phyloP scores from a whole-genome alignment of 2,329 filamentous ascomycete species.

The Xylaria arbuscula region DNA sequence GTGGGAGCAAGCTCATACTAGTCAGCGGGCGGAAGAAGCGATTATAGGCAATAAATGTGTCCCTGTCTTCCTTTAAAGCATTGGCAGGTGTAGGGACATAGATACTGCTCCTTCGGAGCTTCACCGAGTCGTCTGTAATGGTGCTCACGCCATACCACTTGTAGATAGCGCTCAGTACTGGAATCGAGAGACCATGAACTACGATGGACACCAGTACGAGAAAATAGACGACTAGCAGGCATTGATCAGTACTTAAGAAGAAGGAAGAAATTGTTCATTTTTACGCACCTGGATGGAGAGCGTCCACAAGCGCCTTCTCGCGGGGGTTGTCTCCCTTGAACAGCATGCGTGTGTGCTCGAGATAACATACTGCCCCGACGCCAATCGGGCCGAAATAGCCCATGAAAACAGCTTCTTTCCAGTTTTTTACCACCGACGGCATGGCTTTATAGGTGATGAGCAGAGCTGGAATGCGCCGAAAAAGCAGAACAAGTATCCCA shows the following conservation, averaged over 20 bases:
- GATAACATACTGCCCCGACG: slow-evolving; percentile 80
- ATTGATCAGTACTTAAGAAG: neutral
- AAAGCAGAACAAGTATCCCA: slow-evolving; percentile 63
- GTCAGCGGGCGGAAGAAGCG: slow-evolving; percentile 57
- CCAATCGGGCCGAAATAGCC: slow-evolving; percentile 81
- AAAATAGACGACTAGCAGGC: slow-evolving; percentile 53
- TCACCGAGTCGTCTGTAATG: slow-evolving; percentile 56
- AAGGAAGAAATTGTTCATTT: neutral
- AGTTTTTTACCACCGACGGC: slow-evolving; percentile 62
- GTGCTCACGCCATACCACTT: slow-evolving; percentile 54
- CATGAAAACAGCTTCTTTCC: slow-evolving; percentile 70
- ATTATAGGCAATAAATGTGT: slow-evolving; percentile 60
- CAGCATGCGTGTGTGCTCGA: slow-evolving; percentile 61
- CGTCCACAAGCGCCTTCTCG: slow-evolving; percentile 51
- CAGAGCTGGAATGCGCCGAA: slow-evolving; percentile 68
- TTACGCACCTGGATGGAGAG: slow-evolving; percentile 49
- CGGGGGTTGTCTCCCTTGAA: slow-evolving; percentile 45
- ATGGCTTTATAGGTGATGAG: slow-evolving; percentile 66
- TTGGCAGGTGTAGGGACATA: slow-evolving; percentile 54
- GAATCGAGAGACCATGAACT: slow-evolving; percentile 62
- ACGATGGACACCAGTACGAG: slow-evolving; percentile 57
- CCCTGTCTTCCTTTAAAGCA: slow-evolving; percentile 52
- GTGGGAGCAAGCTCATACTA: slow-evolving; percentile 31
- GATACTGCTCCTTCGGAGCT: slow-evolving; percentile 54
- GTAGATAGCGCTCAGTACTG: slow-evolving; percentile 56